Conservation (phyloP, 106 monocot genomes). For the Triglochin maritima region DNA sequence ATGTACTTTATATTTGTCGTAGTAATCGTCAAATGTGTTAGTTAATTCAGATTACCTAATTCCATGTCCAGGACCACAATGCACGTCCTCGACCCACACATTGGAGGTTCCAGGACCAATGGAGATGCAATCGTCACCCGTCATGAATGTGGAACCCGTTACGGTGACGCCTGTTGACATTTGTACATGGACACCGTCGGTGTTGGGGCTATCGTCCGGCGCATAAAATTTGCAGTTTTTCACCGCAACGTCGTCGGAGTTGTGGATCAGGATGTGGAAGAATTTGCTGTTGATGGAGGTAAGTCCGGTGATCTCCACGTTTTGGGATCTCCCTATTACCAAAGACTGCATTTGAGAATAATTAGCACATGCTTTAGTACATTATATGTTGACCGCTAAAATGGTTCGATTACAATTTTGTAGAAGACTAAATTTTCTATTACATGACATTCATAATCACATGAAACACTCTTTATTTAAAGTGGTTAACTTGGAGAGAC, state of each 20-base stretch:
- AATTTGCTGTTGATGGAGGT: slow-evolving; percentile 18
- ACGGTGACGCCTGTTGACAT: slow-evolving; percentile 7
- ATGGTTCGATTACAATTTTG: slow-evolving; percentile 7
- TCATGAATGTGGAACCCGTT: slow-evolving; percentile 10
- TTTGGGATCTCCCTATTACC: slow-evolving; percentile 1
- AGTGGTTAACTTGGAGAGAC: background rate
- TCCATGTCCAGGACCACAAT: slow-evolving; percentile 29
- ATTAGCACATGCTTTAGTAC: background rate
- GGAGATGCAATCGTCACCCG: slow-evolving; percentile 37
- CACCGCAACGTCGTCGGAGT: slow-evolving; percentile 8
- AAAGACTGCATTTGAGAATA: slow-evolving; percentile 6
- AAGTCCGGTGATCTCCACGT: slow-evolving; percentile 11
- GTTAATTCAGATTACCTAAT: slow-evolving; percentile 18
- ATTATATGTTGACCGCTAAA: background rate
- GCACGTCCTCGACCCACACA: slow-evolving; percentile 21
- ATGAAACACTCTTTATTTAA: slow-evolving; percentile 20
- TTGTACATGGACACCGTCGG: slow-evolving; percentile 21
- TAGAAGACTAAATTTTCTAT: slow-evolving; percentile 9
- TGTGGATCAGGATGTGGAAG: slow-evolving; percentile 15
- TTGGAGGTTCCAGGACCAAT: slow-evolving; percentile 16
- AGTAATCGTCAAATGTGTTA: background rate
- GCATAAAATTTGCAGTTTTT: slow-evolving; percentile 12
- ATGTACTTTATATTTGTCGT: too few relatives aligned
- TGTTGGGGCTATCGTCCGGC: slow-evolving; percentile 23
- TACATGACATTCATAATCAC: slow-evolving; percentile 24